Evolutionary conservation across 345 rosid genomes (phyloP), one percentile per base, ranked within the genome.

Genomic region (Microthlaspi erraticum): DNA sequence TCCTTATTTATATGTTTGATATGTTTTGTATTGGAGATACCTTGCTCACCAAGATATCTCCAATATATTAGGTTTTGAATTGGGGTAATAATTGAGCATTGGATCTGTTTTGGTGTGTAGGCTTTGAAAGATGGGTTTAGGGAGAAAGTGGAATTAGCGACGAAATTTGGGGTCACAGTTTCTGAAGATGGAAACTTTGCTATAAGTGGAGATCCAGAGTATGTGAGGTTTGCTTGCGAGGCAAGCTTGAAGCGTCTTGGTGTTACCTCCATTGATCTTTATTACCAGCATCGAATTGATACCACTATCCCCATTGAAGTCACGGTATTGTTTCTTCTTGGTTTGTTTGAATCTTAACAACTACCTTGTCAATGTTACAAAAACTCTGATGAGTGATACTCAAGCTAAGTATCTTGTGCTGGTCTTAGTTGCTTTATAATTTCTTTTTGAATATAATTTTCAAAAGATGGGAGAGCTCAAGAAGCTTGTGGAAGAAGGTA

Each of bases 401-500:
- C n/a, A n/a, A n/a, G n/a, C n/a, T 23, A 23, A 23, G 3, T 23
- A 23, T 58, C 12, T 58, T 58, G n/a, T 64, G 19, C 7, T 36
- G 23, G 2, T 20, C 2, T 20, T 20, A 20, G 2, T 20, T 20
- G 23, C 23, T 20, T 20, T 20, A 23, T 23, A 23, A 23, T 23
- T 10, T 52, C 0, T 63, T 3, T n/a, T n/a, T n/a, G n/a, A n/a
- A n/a, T n/a, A n/a, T n/a, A n/a, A n/a, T 56, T 29, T 36, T 39
- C 31, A n/a, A 13, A 56, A 79, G 82, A 70, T 79, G 49, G 86
- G 90, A 16, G 90, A 86, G 49, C 60, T 90, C 4, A 86, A 85
- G 84, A 90, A 88, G 65, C 83, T 90, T 9, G 87, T 90, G 9
- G 86, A 82, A 60, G 90, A 85, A 50, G 92, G 97, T 36, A 86